Base-by-base conservation (phyloP, 371 early-diverging fungal species). In the Conidiobolus incongruus region DNA sequence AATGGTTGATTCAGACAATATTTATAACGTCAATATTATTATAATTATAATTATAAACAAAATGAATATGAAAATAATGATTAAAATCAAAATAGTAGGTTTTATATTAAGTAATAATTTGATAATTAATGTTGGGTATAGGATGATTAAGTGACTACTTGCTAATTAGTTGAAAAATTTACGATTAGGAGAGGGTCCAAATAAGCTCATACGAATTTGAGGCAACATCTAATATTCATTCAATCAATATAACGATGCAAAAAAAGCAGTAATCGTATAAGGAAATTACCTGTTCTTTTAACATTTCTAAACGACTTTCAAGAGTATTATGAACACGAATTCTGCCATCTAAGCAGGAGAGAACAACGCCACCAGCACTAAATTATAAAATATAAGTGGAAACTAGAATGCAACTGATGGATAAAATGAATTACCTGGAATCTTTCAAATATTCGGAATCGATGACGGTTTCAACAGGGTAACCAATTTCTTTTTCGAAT, bases 181-280 rank as follows among this genome's bases (percentile, higher is more conserved):
- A 65, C 91, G 78, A 63, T 68, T 77, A 45, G 80, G 77, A 20
- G 90, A 86, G 44, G 74, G 74, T 5, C 88, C 95, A 59, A 84
- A 94, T 43, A 95, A 69, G 45, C 72, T 54, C 46, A 74, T 63
- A 50, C 92, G 84, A 51, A 93, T 68, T 51, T 84, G 80, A 40
- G 93, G 93, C 45, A 92, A 68, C 81, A 88, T 79, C 68, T 75
- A 55, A 26, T n/a, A n/a, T n/a, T n/a, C n/a, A n/a, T n/a, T n/a
- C n/a, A n/a, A n/a, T n/a, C n/a, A n/a, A n/a, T n/a, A n/a, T n/a
- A n/a, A 40, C n/a, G 16, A 39, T 13, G 32, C 29, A 21, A 15
- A 4, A 2, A 48, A 12, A 37, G 36, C n/a, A 21, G 33, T 24
- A 2, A 44, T 1, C 30, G 21, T 11, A 28, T 32, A 7, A n/a